These are phyloP conservation scores for Vitis hybrid DNA, from an alignment of 177 flowering plant genomes.

Conservation along the genomic window DNA sequence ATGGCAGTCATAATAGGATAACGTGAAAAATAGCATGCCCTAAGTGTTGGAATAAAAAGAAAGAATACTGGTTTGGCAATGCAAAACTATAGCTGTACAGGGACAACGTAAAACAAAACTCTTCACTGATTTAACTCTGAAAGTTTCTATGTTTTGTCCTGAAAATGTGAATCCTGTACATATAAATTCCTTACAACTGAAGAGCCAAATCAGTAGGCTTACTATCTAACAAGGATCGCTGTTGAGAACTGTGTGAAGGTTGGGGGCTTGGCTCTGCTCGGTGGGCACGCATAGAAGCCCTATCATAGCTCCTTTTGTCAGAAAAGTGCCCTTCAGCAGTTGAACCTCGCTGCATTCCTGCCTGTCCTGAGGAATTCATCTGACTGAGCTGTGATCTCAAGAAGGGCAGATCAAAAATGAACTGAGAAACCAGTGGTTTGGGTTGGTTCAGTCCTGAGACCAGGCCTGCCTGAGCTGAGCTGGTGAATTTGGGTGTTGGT, in stretches of 20 bases:
- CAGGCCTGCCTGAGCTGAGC: constrained; percentile 6
- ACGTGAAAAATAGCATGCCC: too few species aligned
- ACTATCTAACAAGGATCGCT: constrained; percentile 9
- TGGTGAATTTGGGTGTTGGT: not conserved
- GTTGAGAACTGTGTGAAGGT: not conserved
- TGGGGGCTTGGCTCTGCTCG: not conserved
- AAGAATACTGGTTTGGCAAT: too few species aligned
- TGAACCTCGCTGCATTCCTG: constrained; percentile 3
- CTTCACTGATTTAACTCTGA: not conserved
- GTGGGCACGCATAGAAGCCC: not conserved
- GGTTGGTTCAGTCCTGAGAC: not conserved
- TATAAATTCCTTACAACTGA: constrained; percentile 18
- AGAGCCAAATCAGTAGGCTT: constrained; percentile 17
- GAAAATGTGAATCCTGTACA: too few species aligned
- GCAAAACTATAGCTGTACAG: too few species aligned
- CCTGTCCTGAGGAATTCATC: constrained; percentile 20
- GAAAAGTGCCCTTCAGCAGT: not conserved
- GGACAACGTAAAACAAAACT: not conserved
- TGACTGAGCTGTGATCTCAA: constrained; percentile 32
- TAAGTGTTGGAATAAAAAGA: too few species aligned
- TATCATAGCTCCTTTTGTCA: not conserved
- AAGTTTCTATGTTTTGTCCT: not conserved
- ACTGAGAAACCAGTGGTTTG: constrained; percentile 12
- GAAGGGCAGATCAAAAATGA: constrained; percentile 33
- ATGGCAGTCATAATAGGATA: too few species aligned